Percentiles rank a stretch among this genome's conserved stretches.
phyloP scores from a whole-genome alignment of 2,329 filamentous ascomycete species.

The Fusarium longipes region DNA sequence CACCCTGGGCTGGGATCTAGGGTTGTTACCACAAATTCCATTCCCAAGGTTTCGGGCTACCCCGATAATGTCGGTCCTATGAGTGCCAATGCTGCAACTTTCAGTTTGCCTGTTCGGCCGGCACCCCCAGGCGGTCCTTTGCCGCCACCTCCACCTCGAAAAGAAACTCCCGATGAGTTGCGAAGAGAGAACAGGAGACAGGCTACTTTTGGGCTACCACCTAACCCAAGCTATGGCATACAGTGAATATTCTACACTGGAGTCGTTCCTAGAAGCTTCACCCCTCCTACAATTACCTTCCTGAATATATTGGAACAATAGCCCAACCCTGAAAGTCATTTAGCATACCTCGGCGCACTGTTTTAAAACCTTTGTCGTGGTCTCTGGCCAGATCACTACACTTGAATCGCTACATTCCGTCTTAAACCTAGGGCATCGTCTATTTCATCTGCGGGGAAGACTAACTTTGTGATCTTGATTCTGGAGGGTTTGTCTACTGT shows the following conservation, averaged over 20 bases:
- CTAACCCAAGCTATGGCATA: constrained; percentile 55
- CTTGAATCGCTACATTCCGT: constrained; percentile 40
- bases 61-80: constrained; percentile 54
- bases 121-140: constrained; percentile 69
- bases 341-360: constrained; percentile 52
- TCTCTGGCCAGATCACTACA: constrained; percentile 40
- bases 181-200: constrained; percentile 65
- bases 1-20: constrained; percentile 67
- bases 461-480: constrained; percentile 34
- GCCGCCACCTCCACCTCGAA: constrained; percentile 69
- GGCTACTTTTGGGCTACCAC: constrained; percentile 62
- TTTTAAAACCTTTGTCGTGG: constrained; percentile 43
- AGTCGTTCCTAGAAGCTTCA: constrained; percentile 28
- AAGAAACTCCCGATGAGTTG: constrained; percentile 65
- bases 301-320: constrained; percentile 36
- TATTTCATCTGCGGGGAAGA: constrained; percentile 32
- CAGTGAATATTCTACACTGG: constrained; percentile 33
- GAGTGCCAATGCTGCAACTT: constrained; percentile 62
- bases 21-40: constrained; percentile 63
- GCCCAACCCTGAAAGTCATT: constrained; percentile 40
- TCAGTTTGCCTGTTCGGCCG: constrained; percentile 72
- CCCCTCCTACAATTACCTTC: constrained; percentile 19
- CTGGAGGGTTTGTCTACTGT: constrained; percentile 27
- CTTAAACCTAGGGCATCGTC: constrained; percentile 26
- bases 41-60: constrained; percentile 59